Evolutionary conservation across 2,329 filamentous ascomycete genomes (phyloP), one percentile per base, ranked within the genome.

Genomic region (Seiridium cupressi): DNA sequence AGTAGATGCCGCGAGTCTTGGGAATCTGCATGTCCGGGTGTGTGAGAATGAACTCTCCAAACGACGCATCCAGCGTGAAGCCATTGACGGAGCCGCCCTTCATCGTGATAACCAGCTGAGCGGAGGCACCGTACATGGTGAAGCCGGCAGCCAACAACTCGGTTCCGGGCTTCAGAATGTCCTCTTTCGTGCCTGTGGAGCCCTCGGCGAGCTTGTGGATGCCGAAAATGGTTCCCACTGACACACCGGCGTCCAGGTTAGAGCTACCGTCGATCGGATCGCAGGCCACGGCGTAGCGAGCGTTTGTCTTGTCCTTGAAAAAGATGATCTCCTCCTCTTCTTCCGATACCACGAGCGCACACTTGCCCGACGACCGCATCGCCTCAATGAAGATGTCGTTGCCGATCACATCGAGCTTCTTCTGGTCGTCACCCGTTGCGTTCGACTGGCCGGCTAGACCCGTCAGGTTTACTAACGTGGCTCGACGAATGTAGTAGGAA

Each of bases 381-480:
- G 93, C 91, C 63, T 92, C 89, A 72, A 99, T 91, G 81, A 99
- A 99, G 70, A 99, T 84, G 75, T 99, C 95, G 76, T 99, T 98
- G 75, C 93, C 94, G 74, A 99, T 98, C 62, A 99, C 94, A 75
- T 99, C 95, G 64, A 99, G 91, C 82, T 99, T 99, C 87, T 99
- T 99, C 77, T 99, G 95, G 75, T 98, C 95, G 77, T 99, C 95
- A 66, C 95, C 95, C 3, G 95, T 98, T 58, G 84, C 92, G 80
- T 99, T 99, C 66, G 93, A 92, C 62, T 94, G 95, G 61, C 95
- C 95, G 63, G 95, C 95, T 54, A 99, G 88, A 63, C 95, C 95
- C 57, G 92, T 96, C 63, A 99, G 87, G 82, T 97, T 97, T 80
- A 98, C 94, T 65, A 99, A 83, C 32, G 92, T 94, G 42, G 94